phyloP scores from a whole-genome alignment of 177 flowering plant genomes.

The Tripterygium wilfordii region DNA sequence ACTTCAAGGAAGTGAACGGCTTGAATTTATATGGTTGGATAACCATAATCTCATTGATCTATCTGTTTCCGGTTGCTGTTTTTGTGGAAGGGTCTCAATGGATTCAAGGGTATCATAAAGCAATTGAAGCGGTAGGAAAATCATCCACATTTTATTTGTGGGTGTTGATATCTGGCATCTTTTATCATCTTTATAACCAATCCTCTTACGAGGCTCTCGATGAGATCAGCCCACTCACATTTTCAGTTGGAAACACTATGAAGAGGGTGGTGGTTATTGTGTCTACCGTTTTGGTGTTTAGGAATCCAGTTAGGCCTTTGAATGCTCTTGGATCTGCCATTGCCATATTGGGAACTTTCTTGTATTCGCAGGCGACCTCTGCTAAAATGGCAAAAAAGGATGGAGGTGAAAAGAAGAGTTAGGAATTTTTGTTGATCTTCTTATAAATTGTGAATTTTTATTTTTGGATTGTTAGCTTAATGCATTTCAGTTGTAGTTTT shows the following conservation, averaged over 20 bases:
- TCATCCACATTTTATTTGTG: slow-evolving; percentile 63
- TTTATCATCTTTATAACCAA: slow-evolving; percentile 84
- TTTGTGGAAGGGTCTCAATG: slow-evolving; percentile 86
- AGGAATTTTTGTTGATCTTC: no score
- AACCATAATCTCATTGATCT: slow-evolving; percentile 59
- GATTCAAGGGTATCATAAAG: slow-evolving; percentile 67
- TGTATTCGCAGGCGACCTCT: slow-evolving; percentile 86
- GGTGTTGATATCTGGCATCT: slow-evolving; percentile 77
- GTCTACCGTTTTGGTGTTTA: slow-evolving; percentile 69
- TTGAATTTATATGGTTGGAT: slow-evolving; percentile 87
- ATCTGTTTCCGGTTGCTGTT: slow-evolving; percentile 76
- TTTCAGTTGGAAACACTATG: slow-evolving; percentile 93
- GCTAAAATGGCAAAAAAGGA: slow-evolving; percentile 30
- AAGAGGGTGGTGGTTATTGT: slow-evolving; percentile 88
- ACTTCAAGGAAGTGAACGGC: slow-evolving; percentile 79
- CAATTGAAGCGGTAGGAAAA: slow-evolving; percentile 46
- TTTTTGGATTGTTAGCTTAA: no score
- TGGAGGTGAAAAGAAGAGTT: slow-evolving; percentile 49
- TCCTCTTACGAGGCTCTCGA: slow-evolving; percentile 89
- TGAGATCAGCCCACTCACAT: slow-evolving; percentile 83
- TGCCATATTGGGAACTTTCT: slow-evolving; percentile 84
- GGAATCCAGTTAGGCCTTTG: slow-evolving; percentile 80
- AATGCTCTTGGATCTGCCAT: slow-evolving; percentile 89
- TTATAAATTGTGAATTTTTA: no score
- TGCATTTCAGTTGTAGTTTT: no score